Conservation (phyloP, 1,139 yeast species). For the Kurtzmaniella quercitrusa region DNA sequence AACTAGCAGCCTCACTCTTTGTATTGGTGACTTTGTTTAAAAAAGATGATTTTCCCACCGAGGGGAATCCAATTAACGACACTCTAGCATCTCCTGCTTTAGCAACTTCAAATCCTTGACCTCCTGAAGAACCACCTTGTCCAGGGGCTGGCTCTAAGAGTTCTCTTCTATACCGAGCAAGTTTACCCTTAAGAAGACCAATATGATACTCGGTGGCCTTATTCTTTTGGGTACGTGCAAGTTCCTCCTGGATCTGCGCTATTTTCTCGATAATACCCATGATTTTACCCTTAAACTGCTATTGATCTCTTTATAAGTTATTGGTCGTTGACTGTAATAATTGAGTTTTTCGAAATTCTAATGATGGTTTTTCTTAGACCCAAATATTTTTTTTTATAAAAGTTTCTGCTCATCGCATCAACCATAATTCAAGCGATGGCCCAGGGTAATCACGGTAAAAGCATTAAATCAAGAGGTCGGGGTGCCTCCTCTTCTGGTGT, state of each 20-base stretch:
- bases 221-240: slow-evolving; percentile 92
- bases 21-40: slow-evolving; percentile 86
- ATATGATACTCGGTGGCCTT: slow-evolving; percentile 97
- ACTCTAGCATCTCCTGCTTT: slow-evolving; percentile 97
- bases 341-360: too few relatives aligned
- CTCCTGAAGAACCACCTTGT: slow-evolving; percentile 62
- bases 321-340: too few relatives aligned
- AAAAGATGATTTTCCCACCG: slow-evolving; percentile 94
- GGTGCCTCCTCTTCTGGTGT: slow-evolving; percentile 20
- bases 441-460: neutral
- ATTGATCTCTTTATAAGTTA: too few relatives aligned
- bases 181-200: slow-evolving; percentile 88
- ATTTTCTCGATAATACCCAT: slow-evolving; percentile 62
- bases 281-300: too few relatives aligned
- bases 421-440: neutral
- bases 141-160: slow-evolving; percentile 83
- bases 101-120: slow-evolving; percentile 93
- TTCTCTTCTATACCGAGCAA: slow-evolving; percentile 92
- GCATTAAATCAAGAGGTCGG: slow-evolving; percentile 7
- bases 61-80: slow-evolving; percentile 93
- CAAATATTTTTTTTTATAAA: neutral
- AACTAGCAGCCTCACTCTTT: slow-evolving; percentile 90
- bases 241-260: slow-evolving; percentile 86
- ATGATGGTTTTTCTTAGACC: neutral
- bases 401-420: slow-evolving; percentile 4